Evolutionary conservation across 495 filamentous ascomycete genomes (phyloP).

Genomic region (Penicillium coffeae): DNA sequence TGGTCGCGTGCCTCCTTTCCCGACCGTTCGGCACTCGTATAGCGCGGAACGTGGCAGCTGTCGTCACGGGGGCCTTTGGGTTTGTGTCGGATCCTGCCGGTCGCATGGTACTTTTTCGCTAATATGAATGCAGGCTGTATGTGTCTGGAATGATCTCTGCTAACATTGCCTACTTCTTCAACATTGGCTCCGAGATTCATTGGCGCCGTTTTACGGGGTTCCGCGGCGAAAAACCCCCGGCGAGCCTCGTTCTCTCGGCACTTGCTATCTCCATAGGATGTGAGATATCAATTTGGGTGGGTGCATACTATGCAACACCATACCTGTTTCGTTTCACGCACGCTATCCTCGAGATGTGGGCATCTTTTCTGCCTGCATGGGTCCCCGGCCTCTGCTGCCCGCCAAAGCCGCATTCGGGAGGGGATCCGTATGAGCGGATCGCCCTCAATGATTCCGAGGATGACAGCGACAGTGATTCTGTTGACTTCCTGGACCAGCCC

Average conservation of each 20-base stretch:
- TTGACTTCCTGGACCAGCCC: conserved; percentile 4
- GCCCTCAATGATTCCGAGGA: conserved; percentile 12
- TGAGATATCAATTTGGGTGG: conserved; percentile 1
- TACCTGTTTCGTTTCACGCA: conserved; percentile 7
- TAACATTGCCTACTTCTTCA: conserved; percentile 14
- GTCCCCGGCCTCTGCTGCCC: neutral
- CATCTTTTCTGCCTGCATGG: conserved; percentile 1
- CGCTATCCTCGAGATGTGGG: conserved; percentile 8
- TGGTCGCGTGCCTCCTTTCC: conserved; percentile 14
- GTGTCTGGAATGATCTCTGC: conserved; percentile 5
- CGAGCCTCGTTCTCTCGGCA: neutral
- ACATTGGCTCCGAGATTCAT: conserved; percentile 13
- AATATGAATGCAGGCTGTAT: conserved; percentile 1
- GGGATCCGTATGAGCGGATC: conserved; percentile 11
- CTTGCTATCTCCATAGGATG: conserved; percentile 5
- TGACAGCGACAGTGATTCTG: conserved; percentile 8
- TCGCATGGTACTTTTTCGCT: neutral
- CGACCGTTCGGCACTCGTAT: conserved; percentile 6
- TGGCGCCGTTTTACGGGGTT: conserved; percentile 8
- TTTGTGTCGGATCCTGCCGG: neutral
- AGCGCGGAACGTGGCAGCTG: conserved; percentile 5
- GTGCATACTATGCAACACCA: conserved; percentile 12
- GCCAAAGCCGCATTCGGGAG: neutral
- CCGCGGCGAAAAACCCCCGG: conserved; percentile 2
- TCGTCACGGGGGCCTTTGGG: conserved; percentile 6